Conservation (phyloP, 176 grass and related monocot species). For the Oryza coarctata region DNA sequence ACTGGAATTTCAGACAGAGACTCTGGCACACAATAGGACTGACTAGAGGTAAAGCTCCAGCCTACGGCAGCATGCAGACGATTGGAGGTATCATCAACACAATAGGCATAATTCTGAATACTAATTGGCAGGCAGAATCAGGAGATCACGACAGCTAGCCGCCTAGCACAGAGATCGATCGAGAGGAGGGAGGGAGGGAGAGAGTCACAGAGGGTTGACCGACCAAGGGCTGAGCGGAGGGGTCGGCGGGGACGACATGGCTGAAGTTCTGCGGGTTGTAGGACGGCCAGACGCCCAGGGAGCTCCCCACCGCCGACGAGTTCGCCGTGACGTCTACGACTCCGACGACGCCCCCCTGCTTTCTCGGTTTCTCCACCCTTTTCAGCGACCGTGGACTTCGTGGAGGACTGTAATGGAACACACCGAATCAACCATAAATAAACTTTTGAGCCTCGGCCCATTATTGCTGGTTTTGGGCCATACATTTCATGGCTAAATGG, state of each 20-base stretch:
- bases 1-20: not conserved
- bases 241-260: constrained; percentile 71
- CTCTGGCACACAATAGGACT: not conserved
- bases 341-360: constrained; percentile 28
- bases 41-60: not conserved
- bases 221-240: constrained; percentile 66
- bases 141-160: not conserved
- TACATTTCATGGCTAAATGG: not conserved
- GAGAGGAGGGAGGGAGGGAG: not conserved
- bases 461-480: not conserved
- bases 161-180: constrained; percentile 2
- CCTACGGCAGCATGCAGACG: not conserved
- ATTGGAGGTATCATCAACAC: not conserved
- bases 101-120: not conserved
- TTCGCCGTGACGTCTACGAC: constrained; percentile 3
- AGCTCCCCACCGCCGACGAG: constrained; percentile 46
- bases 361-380: not conserved
- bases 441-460: not conserved
- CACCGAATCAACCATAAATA: no score
- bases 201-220: constrained; percentile 36
- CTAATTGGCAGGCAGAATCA: not conserved
- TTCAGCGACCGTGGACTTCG: not conserved
- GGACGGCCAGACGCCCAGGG: constrained; percentile 73
- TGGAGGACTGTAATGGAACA: not conserved
- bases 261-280: constrained; percentile 91